Conservation (phyloP, 2,329 filamentous ascomycete genomes). For the Cladorrhinum sp. region DNA sequence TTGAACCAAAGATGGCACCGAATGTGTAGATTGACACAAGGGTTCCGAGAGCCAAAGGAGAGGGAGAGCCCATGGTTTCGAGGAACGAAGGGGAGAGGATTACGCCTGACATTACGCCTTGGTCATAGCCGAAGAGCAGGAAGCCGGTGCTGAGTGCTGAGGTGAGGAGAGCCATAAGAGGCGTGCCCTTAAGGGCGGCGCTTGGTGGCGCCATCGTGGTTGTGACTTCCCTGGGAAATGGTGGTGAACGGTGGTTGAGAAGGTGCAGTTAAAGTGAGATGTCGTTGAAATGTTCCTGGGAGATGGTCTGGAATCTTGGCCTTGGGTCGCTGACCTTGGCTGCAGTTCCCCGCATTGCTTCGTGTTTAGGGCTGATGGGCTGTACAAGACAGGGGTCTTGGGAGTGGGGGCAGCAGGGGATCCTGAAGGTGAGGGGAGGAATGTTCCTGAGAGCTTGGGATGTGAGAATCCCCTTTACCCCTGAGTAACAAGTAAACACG, state of each 20-base stretch:
- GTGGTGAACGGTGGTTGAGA: background rate
- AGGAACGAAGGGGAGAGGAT: conserved; percentile 30
- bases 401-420: background rate
- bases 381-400: background rate
- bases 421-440: too few species aligned
- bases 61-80: conserved; percentile 28
- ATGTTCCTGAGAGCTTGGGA: too few species aligned
- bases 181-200: conserved; percentile 18
- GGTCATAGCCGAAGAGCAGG: conserved; percentile 27
- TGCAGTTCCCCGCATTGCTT: background rate
- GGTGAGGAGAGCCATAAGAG: conserved; percentile 28
- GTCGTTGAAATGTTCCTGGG: background rate
- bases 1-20: conserved; percentile 30
- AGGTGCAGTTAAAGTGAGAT: background rate
- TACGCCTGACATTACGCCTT: conserved; percentile 30
- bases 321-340: background rate
- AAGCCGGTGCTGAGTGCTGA: conserved; percentile 25
- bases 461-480: background rate
- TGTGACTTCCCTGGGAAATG: background rate
- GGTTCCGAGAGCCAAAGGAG: conserved; percentile 28
- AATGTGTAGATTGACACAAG: conserved; percentile 33
- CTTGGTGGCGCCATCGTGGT: background rate
- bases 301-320: background rate
- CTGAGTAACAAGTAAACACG: too few species aligned
- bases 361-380: background rate